Conservation (phyloP, 805 yeast genomes). For the Kodamaea kakaduensis region DNA sequence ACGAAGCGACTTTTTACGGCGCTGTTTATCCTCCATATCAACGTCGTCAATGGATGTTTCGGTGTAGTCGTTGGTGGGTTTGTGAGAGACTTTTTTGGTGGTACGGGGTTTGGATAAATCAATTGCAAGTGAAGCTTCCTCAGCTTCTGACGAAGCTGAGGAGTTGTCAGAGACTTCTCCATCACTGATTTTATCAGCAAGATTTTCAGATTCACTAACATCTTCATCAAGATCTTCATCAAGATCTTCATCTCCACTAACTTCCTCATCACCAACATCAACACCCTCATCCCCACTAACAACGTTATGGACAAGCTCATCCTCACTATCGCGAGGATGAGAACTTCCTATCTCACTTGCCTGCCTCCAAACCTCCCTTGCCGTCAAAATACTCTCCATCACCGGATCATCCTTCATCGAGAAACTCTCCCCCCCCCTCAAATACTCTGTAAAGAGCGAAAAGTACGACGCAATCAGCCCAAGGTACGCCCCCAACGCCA, state of each 20-base stretch:
- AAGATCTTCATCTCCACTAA: slow-evolving; percentile 18
- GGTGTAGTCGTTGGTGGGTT: slow-evolving; percentile 48
- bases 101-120: slow-evolving; percentile 48
- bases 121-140: slow-evolving; percentile 35
- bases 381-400: slow-evolving; percentile 78
- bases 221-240: slow-evolving; percentile 17
- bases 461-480: slow-evolving; percentile 78
- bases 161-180: no score
- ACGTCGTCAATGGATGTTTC: slow-evolving; percentile 69
- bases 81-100: slow-evolving; percentile 33
- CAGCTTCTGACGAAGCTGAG: no score
- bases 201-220: slow-evolving; percentile 20
- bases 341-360: slow-evolving; percentile 58
- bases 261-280: slow-evolving; percentile 18
- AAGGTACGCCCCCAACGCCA: slow-evolving; percentile 74
- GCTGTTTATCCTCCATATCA: slow-evolving; percentile 81
- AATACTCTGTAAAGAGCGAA: slow-evolving; percentile 61
- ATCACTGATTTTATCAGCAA: slow-evolving; percentile 19
- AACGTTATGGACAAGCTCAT: slow-evolving; percentile 13
- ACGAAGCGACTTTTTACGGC: slow-evolving; percentile 76
- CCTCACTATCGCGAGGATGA: slow-evolving; percentile 15
- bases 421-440: slow-evolving; percentile 51
- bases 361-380: slow-evolving; percentile 88
- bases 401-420: slow-evolving; percentile 80
- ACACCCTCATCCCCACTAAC: slow-evolving; percentile 15